Base-by-base conservation (phyloP, 192 early-diverging fungal genomes). In the Dissophora globulifera region DNA sequence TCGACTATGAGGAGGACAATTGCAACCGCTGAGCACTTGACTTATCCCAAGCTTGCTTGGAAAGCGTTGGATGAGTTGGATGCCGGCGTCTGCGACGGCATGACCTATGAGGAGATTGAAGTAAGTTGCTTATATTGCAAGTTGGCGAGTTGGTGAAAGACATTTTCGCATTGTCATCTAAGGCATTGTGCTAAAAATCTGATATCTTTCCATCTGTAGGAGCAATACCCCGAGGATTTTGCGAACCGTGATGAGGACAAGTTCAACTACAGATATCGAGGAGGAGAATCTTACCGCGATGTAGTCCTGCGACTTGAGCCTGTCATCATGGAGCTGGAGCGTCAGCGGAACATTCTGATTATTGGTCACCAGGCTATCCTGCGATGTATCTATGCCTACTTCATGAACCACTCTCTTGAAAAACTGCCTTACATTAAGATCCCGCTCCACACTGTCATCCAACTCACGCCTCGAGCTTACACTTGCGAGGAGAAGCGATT, bases 81-180 rank as follows among this genome's bases (percentile, higher is more conserved):
- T 67, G 92, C 94, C 13, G 97, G 98, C 6, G 91, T 95, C 13
- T 99, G 98, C 83, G 98, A 99, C 84, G 96, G 94, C 20, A 86
- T 98, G 80, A 99, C 98, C 9, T 99, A 99, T 81, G 98, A 99
- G 64, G 96, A 99, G 64, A 98, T 99, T 61, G 95, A 94, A 69
- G 86, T 87, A 46, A 13, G 33, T 15, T 27, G 26, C 10, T 25
- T 4, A n/a, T n/a, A n/a, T n/a, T n/a, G n/a, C n/a, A n/a, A n/a
- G n/a, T n/a, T n/a, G n/a, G n/a, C n/a, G n/a, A n/a, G n/a, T n/a
- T n/a, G n/a, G n/a, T n/a, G n/a, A n/a, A n/a, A n/a, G n/a, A n/a
- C n/a, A n/a, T n/a, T n/a, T n/a, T n/a, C n/a, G n/a, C n/a, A n/a
- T n/a, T n/a, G n/a, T n/a, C n/a, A n/a, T n/a, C n/a, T n/a, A n/a